A percentile compares a stretch with the other conserved stretches of the same genome.
Conservation (phyloP, 2,329 filamentous ascomycete genomes). For the Rhinocladiella similis region DNA sequence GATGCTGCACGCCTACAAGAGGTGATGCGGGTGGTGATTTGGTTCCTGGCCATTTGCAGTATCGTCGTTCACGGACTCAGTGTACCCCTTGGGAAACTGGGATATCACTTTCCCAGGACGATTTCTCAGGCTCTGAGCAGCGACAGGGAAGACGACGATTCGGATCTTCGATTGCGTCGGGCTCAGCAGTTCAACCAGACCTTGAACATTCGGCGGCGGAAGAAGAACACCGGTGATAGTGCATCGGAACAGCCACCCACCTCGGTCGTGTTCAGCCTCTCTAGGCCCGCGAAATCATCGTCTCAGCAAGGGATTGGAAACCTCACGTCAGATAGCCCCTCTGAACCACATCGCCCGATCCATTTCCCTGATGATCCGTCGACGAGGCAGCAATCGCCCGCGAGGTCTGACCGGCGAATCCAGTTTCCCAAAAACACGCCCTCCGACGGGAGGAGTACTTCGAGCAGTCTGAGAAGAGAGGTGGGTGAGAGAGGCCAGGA, state of each 20-base stretch:
- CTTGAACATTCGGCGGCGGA: slow-evolving; percentile 9
- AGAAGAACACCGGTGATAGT: slow-evolving; percentile 7
- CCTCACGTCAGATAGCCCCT: background rate
- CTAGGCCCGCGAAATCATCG: background rate
- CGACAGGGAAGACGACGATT: slow-evolving; percentile 27
- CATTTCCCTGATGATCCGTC: slow-evolving; percentile 16
- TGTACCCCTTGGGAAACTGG: slow-evolving; percentile 64
- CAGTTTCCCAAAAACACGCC: slow-evolving; percentile 17
- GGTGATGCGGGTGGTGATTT: slow-evolving; percentile 70
- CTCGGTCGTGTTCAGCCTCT: slow-evolving; percentile 12
- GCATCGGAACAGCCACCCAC: slow-evolving; percentile 8
- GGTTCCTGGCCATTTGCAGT: slow-evolving; percentile 82
- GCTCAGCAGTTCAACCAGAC: slow-evolving; percentile 1
- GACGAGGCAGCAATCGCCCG: background rate
- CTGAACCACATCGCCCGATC: slow-evolving; percentile 17
- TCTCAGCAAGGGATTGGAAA: background rate
- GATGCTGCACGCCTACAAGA: slow-evolving; percentile 69
- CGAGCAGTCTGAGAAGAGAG: background rate
- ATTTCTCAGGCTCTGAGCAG: slow-evolving; percentile 48
- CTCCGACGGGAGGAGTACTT: slow-evolving; percentile 4
- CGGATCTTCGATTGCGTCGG: slow-evolving; percentile 4
- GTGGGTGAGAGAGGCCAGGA: background rate
- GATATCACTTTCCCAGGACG: slow-evolving; percentile 47
- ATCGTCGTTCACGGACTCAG: slow-evolving; percentile 73
- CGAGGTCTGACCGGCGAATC: slow-evolving; percentile 15